Base-by-base conservation (phyloP, 805 yeast species). In the Zygoascus tannicola region DNA sequence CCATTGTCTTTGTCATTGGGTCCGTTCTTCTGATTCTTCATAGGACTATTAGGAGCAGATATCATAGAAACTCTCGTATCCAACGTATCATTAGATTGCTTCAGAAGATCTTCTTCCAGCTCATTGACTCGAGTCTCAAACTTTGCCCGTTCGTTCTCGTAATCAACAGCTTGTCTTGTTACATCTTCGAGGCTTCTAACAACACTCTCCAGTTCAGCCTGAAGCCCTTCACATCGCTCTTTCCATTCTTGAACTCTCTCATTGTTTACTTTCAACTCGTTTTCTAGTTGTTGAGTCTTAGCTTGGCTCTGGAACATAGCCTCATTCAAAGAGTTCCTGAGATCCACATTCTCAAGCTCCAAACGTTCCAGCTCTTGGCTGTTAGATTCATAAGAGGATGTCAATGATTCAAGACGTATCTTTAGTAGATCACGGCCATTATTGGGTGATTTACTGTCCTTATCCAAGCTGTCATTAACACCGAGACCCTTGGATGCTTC, bases 131-230 rank as follows among this genome's bases (percentile, higher is more conserved):
- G 51, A 4, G 43, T 32, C 33, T 62, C 64, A 26, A 63, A 51
- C 22, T 49, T 46, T 15, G 45, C 43, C 3, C 62, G 52, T 40
- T 60, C 62, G 21, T 58, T 45, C 39, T 64, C 68, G 37, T 58
- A 57, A 38, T 55, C 60, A 18, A 64, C 65, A 1, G 68, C 58
- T 43, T 64, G 55, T 16, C 54, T 45, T n/a, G 67, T 64, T 22
- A 64, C 58, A 23, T 63, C 66, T 34, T 64, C 68, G 12, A 64
- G 53, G 8, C 61, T 52, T 37, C 39, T 46, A 4, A 62, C 58
- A 28, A 58, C 61, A 1, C 50, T 41, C 32, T 51, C 57, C n/a
- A 64, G 52, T 52, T 64, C 65, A 2, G 23, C 19, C 10, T 61
- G 54, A 42, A 63, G 55, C 5, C 56, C 46, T 14, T 59, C 63